A percentile compares a stretch with the other conserved stretches of the same genome.
Evolutionary conservation across 495 filamentous ascomycete genomes (phyloP).

Genomic region (Tuber brumale): DNA sequence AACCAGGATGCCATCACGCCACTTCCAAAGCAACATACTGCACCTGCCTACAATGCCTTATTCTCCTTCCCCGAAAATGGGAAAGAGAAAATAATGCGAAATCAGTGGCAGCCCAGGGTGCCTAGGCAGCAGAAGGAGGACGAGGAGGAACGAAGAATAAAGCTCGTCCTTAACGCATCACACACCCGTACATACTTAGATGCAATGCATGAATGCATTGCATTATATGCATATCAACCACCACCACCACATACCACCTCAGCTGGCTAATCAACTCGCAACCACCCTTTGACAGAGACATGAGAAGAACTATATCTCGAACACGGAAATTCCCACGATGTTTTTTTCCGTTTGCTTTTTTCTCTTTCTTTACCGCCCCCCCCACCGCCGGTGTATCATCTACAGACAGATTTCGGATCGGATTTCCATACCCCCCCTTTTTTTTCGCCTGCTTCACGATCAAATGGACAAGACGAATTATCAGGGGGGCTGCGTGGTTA

Average conservation of each 20-base stretch:
- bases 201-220: not conserved
- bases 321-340: not conserved
- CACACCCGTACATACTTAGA: not conserved
- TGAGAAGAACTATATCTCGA: not conserved
- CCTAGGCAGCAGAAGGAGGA: not conserved
- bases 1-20: not conserved
- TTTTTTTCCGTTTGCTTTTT: not conserved
- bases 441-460: not conserved
- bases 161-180: not conserved
- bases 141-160: not conserved
- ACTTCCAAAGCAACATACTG: not conserved
- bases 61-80: not conserved
- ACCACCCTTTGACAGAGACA: not conserved
- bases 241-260: not conserved
- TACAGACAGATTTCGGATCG: not conserved
- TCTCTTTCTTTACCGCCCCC: not conserved
- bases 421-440: not conserved
- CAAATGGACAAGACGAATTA: not conserved
- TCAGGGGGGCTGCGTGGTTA: not conserved
- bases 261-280: not conserved
- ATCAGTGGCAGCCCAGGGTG: not conserved
- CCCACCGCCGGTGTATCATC: not conserved
- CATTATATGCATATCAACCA: not conserved
- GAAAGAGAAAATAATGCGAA: not conserved
- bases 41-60: not conserved